Evolutionary conservation across 805 yeast genomes (phyloP).

Genomic region (Candida loeiensis): DNA sequence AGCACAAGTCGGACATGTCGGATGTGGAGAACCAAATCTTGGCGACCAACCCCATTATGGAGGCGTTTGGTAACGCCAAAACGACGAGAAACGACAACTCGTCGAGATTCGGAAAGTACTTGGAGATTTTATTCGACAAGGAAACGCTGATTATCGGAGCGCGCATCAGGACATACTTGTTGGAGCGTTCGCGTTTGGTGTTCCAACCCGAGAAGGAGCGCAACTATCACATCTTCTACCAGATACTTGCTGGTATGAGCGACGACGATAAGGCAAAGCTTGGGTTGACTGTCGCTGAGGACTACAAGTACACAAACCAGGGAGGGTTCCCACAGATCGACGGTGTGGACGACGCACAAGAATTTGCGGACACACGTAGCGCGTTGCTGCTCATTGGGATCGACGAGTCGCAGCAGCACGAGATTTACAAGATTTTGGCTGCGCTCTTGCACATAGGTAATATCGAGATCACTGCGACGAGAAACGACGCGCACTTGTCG

Average conservation of each 20-base stretch:
- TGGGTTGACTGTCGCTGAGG: slow-evolving; percentile 60
- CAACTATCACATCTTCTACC: slow-evolving; percentile 93
- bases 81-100: slow-evolving; percentile 97
- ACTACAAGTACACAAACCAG: slow-evolving; percentile 81
- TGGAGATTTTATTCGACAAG: slow-evolving; percentile 82
- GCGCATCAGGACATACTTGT: slow-evolving; percentile 82
- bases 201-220: slow-evolving; percentile 90
- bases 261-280: slow-evolving; percentile 53
- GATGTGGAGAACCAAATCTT: slow-evolving; percentile 89
- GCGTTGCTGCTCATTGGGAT: slow-evolving; percentile 83
- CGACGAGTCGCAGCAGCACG: slow-evolving; percentile 50
- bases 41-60: slow-evolving; percentile 97
- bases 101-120: slow-evolving; percentile 93
- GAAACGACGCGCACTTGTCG: slow-evolving; percentile 75
- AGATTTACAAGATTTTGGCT: slow-evolving; percentile 76
- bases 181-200: slow-evolving; percentile 91
- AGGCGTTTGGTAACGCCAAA: slow-evolving; percentile 97
- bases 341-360: slow-evolving; percentile 79
- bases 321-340: slow-evolving; percentile 73
- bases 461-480: slow-evolving; percentile 77
- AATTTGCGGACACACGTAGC: slow-evolving; percentile 68
- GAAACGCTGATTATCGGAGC: slow-evolving; percentile 87
- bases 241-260: slow-evolving; percentile 70
- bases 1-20: slow-evolving; percentile 63
- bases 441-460: slow-evolving; percentile 92